These are phyloP conservation scores for Lumnitzera littorea DNA, from an alignment of 345 rosid species.

Conservation along the genomic window DNA sequence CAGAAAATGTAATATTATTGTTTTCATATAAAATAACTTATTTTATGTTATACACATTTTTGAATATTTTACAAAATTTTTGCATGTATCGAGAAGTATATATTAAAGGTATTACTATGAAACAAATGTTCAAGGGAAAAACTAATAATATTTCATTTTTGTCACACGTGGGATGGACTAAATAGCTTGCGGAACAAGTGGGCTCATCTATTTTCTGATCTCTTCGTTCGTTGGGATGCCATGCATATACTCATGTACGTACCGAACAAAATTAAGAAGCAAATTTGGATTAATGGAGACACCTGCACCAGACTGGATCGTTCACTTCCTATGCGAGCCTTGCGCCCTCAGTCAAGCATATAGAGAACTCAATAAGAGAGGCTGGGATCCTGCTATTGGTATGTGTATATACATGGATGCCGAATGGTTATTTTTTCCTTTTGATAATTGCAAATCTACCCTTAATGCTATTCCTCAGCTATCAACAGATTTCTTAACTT, in stretches of 20 bases:
- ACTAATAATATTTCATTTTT: background rate
- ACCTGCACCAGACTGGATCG: constrained; percentile 59
- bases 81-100: too few species aligned
- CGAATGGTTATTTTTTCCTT: too few species aligned
- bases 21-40: too few species aligned
- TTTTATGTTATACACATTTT: too few species aligned
- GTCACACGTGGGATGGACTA: too few species aligned
- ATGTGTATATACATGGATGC: background rate
- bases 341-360: constrained; percentile 81
- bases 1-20: background rate
- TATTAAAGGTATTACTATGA: too few species aligned
- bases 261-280: constrained; percentile 51
- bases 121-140: background rate
- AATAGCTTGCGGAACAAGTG: constrained; percentile 48
- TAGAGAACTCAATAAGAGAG: constrained; percentile 58
- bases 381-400: constrained; percentile 63
- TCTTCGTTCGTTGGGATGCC: constrained; percentile 28
- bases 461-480: too few species aligned
- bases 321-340: constrained; percentile 48
- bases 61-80: too few species aligned
- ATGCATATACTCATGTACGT: constrained; percentile 54
- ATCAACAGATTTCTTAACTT: too few species aligned
- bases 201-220: constrained; percentile 34
- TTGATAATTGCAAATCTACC: too few species aligned
- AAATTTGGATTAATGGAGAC: constrained; percentile 51